Base-by-base conservation (phyloP, 2,329 filamentous ascomycete genomes). In the Pyricularia pennisetigena region DNA sequence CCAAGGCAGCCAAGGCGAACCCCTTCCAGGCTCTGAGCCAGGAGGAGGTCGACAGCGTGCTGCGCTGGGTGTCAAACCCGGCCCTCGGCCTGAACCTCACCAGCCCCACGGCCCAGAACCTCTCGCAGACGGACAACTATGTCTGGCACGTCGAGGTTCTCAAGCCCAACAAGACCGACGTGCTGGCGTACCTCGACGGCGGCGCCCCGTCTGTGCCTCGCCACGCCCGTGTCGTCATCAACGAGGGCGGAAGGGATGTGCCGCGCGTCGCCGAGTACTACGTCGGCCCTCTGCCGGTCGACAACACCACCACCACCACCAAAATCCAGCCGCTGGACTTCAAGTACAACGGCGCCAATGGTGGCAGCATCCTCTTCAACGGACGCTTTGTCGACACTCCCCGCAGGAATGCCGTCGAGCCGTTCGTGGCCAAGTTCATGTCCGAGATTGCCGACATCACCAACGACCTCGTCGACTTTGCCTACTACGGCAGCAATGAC, bases 241-340 rank as follows among this genome's bases (percentile, higher is more conserved):
- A 81, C 61, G 77, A 82, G 68, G 79, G 80, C 12, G 80, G 78
- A 0, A 80, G 78, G 64, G 70, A 72, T 4, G 76, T 78, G 14
- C 81, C 82, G 1, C 77, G 80, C 30, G 80, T 79, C 5, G 79
- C 82, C 68, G 81, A 84, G 70, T 83, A 80, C 70, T 81, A 82
- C 76, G 78, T 84, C 30, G 82, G 82, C 0, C 82, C 83, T 2
- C 76, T 85, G 3, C 83, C 82, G 1, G 75, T 83, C 3, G 74
- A 73, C 8, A 67, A 71, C 24, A 70, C 76, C 23, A 82, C 80
- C 5, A 77, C 71, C 20, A 49, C 80, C 5, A 77, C 71, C 20
- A 49, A 49, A 23, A 73, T 80, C 29, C 71, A 78, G 67, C 77
- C 78, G 63, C 74, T 82, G 12, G 78, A 79, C 66, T 82, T 81